Evolutionary conservation across 768 basidiomycete species (phyloP).

Genomic region (Lentinula guzmanii): DNA sequence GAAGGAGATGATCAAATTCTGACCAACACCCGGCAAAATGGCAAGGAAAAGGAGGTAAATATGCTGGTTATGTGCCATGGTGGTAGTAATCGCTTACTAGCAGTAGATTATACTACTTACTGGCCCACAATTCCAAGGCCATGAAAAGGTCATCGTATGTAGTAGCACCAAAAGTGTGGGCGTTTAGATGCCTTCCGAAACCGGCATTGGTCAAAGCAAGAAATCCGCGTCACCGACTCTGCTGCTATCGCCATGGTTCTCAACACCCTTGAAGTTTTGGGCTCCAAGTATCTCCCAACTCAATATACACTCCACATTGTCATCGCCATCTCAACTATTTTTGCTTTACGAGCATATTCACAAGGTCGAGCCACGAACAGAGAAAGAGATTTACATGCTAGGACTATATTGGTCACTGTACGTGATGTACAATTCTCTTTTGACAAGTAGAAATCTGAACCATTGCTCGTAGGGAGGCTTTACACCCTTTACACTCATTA

Average conservation of each 20-base stretch:
- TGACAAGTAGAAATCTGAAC: background rate
- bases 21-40: background rate
- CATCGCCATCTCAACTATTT: constrained; percentile 34
- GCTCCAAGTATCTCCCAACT: constrained; percentile 41
- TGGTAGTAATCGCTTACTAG: background rate
- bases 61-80: background rate
- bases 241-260: constrained; percentile 42
- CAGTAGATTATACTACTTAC: background rate
- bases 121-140: background rate
- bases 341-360: constrained; percentile 51
- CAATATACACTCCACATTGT: constrained; percentile 52
- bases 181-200: too few species aligned
- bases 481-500: constrained; percentile 63
- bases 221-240: too few species aligned
- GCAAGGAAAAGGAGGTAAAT: background rate
- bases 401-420: constrained; percentile 68
- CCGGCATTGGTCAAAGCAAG: too few species aligned
- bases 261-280: constrained; percentile 34
- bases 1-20: background rate
- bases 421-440: constrained; percentile 13
- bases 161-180: too few species aligned
- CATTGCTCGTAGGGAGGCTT: constrained; percentile 54
- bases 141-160: background rate
- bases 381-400: constrained; percentile 70
- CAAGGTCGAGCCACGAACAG: constrained; percentile 68